These are phyloP conservation scores for Phytophthora podocarpi DNA, from an alignment of 352 stramenopile genomes.

Conservation along the genomic window DNA sequence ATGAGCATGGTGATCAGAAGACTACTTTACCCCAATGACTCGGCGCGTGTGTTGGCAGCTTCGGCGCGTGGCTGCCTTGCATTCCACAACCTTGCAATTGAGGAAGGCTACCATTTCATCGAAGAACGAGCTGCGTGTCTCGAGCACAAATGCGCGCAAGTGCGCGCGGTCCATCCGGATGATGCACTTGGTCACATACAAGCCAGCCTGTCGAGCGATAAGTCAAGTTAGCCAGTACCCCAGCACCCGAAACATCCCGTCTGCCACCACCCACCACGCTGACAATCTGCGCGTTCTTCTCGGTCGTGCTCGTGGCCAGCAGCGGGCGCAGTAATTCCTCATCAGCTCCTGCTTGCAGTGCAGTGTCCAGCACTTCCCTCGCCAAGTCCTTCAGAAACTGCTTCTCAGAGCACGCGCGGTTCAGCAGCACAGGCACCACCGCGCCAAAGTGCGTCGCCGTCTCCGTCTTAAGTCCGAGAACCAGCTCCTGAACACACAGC, in stretches of 20 bases:
- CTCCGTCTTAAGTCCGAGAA: constrained; percentile 37
- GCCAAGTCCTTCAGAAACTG: constrained; percentile 77
- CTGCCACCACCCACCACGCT: constrained; percentile 40
- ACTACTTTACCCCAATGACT: constrained; percentile 50
- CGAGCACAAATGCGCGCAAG: constrained; percentile 48
- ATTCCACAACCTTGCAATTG: constrained; percentile 76
- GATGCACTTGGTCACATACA: constrained; percentile 63
- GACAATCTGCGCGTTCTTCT: constrained; percentile 59
- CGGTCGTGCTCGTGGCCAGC: constrained; percentile 32
- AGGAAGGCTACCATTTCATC: constrained; percentile 62
- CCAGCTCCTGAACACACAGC: constrained; percentile 67
- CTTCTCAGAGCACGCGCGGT: constrained; percentile 67
- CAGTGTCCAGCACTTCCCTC: constrained; percentile 51
- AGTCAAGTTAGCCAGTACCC: neutral
- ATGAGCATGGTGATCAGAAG: neutral
- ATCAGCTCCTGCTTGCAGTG: constrained; percentile 28
- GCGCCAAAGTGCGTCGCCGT: constrained; percentile 41
- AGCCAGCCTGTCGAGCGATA: constrained; percentile 31
- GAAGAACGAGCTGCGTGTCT: constrained; percentile 51
- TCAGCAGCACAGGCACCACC: constrained; percentile 58
- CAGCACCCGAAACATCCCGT: neutral
- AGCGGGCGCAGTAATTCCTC: constrained; percentile 43
- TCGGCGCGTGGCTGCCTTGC: constrained; percentile 58
- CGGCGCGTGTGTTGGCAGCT: constrained; percentile 54
- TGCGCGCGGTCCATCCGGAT: constrained; percentile 44